Percentiles rank a stretch among this genome's conserved stretches.
phyloP scores from a whole-genome alignment of 306 rosid genomes.

The Pachyrhizus erosus region DNA sequence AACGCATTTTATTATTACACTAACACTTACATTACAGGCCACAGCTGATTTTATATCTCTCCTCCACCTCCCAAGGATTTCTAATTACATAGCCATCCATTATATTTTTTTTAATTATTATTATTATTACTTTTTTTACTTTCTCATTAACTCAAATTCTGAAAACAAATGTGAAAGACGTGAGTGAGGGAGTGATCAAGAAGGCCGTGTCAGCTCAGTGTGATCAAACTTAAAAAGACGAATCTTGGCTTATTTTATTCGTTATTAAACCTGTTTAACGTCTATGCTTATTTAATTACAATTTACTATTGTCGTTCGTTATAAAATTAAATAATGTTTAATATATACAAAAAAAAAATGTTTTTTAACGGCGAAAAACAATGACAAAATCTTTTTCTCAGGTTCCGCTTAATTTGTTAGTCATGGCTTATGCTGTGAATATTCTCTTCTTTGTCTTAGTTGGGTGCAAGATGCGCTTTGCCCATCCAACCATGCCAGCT shows the following conservation, averaged over 20 bases:
- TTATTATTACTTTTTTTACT: neutral
- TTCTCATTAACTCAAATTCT: neutral
- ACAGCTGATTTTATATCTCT: conserved; percentile 4
- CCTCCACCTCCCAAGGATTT: conserved; percentile 19
- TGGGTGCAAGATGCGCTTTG: neutral
- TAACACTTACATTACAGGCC: neutral
- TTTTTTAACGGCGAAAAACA: neutral
- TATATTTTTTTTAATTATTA: no score
- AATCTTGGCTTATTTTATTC: neutral
- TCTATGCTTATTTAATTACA: neutral
- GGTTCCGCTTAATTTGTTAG: neutral
- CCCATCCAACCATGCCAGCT: conserved; percentile 3
- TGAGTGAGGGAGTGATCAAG: neutral
- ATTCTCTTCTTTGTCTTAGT: conserved; percentile 31
- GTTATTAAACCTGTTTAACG: neutral
- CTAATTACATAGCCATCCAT: neutral
- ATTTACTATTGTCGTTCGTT: neutral
- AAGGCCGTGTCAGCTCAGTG: neutral
- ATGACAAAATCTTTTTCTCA: neutral
- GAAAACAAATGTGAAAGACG: conserved; percentile 35
- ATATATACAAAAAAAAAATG: neutral
- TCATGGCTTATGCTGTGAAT: conserved; percentile 39
- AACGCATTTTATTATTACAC: no score
- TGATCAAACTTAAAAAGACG: neutral
- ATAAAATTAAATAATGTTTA: neutral